Evolutionary conservation across 1,284 basidiomycete species (phyloP).

Genomic region (Neotropicomus parvogracilis): DNA sequence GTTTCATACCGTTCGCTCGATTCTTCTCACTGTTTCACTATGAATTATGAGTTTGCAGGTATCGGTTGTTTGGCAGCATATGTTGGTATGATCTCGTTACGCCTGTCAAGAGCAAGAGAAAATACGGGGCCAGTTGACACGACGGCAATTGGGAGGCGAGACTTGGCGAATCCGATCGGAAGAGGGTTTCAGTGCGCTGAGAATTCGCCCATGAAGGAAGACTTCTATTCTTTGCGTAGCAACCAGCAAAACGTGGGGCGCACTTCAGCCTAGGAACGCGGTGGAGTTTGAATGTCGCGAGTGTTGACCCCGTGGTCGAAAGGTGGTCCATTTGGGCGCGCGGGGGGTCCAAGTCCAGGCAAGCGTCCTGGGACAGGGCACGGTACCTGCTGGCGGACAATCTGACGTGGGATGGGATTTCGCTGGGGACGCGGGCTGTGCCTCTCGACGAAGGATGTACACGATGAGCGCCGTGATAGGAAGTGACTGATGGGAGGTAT

Average conservation of each 20-base stretch:
- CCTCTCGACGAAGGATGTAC: constrained; percentile 31
- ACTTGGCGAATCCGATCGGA: constrained; percentile 14
- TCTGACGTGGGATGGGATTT: too few relatives aligned
- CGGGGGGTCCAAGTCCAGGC: too few relatives aligned
- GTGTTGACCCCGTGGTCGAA: constrained; percentile 17
- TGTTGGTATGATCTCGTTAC: neutral
- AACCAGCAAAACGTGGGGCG: constrained; percentile 32
- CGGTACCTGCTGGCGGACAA: too few relatives aligned
- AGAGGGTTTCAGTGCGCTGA: constrained; percentile 19
- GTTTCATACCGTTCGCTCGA: constrained; percentile 28
- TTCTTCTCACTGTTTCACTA: constrained; percentile 28
- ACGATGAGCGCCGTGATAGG: constrained; percentile 39
- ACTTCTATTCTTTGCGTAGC: constrained; percentile 34
- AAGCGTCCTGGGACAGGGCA: too few relatives aligned
- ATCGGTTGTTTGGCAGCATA: constrained; percentile 2
- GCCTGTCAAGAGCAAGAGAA: constrained; percentile 9
- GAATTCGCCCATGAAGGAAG: constrained; percentile 31
- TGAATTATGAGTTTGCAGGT: constrained; percentile 29
- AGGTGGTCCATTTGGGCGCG: too few relatives aligned
- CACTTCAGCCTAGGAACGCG: constrained; percentile 23
- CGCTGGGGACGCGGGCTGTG: constrained; percentile 32
- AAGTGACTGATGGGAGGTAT: constrained; percentile 43
- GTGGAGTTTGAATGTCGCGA: constrained; percentile 29
- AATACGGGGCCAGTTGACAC: constrained; percentile 6
- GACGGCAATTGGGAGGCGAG: constrained; percentile 18